Evolutionary conservation across 1,284 basidiomycete species (phyloP).

Genomic region (Grifola frondosa): DNA sequence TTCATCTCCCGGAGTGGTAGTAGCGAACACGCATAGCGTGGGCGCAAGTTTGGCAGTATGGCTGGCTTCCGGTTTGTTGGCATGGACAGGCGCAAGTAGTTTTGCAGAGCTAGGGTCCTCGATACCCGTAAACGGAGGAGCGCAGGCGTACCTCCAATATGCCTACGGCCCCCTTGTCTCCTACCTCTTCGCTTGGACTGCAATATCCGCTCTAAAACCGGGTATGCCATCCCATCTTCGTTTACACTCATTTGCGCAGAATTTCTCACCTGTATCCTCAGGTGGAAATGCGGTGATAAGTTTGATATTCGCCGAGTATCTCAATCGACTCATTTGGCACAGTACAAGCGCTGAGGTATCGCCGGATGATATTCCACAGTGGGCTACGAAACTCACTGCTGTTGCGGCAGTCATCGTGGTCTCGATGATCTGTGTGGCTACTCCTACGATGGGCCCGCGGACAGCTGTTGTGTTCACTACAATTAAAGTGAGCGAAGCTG

Average conservation of each 20-base stretch:
- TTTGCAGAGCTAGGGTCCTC: conserved; percentile 85
- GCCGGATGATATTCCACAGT: conserved; percentile 80
- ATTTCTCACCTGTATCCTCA: conserved; percentile 22
- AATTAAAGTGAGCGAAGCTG: conserved; percentile 66
- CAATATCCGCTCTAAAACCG: conserved; percentile 86
- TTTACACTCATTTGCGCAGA: neutral
- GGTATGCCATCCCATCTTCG: conserved; percentile 44
- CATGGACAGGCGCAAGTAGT: conserved; percentile 92
- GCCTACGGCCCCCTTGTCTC: conserved; percentile 86
- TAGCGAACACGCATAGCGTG: conserved; percentile 82
- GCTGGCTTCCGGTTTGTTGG: conserved; percentile 77
- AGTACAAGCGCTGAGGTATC: conserved; percentile 60
- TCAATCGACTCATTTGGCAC: conserved; percentile 79
- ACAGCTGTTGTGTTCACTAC: conserved; percentile 84
- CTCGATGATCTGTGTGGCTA: conserved; percentile 75
- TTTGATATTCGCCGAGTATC: conserved; percentile 82
- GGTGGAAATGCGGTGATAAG: conserved; percentile 69
- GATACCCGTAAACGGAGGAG: conserved; percentile 87
- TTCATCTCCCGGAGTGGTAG: conserved; percentile 88
- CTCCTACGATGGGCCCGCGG: conserved; percentile 77
- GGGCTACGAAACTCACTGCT: conserved; percentile 92
- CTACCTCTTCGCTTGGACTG: conserved; percentile 87
- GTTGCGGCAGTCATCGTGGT: conserved; percentile 71
- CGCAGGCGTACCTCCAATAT: conserved; percentile 90
- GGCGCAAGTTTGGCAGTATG: conserved; percentile 84